Percentiles rank a stretch among this genome's conserved stretches.
phyloP scores from a whole-genome alignment of 2,329 filamentous ascomycete species.

The Epichloe sibirici region DNA sequence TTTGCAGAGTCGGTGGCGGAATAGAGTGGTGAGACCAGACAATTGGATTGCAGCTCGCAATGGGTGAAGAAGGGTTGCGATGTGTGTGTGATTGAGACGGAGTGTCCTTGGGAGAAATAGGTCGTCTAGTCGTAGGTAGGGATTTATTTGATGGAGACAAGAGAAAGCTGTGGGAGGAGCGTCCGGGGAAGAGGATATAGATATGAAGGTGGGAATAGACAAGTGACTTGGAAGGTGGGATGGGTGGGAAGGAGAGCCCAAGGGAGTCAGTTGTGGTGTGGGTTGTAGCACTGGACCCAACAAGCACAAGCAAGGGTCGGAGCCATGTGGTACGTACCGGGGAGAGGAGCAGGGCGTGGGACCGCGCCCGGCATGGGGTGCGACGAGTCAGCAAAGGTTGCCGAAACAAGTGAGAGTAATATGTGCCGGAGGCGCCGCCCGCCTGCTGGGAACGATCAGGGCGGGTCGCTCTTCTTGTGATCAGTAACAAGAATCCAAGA shows the following conservation, averaged over 20 bases:
- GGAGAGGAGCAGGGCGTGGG: not conserved
- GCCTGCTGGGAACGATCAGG: not conserved
- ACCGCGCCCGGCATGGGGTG: not conserved
- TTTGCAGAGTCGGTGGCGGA: no score
- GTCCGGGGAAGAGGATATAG: constrained; percentile 8
- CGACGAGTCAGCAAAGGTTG: not conserved
- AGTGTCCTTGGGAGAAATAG: not conserved
- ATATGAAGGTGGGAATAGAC: constrained; percentile 7
- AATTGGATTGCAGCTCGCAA: not conserved
- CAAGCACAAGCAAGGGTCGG: constrained; percentile 4
- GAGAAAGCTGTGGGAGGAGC: not conserved
- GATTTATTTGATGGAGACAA: not conserved
- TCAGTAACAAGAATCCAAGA: constrained; percentile 2
- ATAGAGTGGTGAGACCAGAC: not conserved
- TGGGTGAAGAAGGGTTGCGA: not conserved
- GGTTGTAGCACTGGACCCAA: not conserved
- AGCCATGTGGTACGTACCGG: constrained; percentile 6
- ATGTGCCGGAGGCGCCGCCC: not conserved
- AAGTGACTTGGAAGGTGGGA: constrained; percentile 7
- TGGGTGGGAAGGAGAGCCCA: constrained; percentile 7
- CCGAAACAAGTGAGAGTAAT: not conserved
- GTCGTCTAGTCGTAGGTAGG: not conserved
- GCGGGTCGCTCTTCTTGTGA: constrained; percentile 2
- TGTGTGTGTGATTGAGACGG: not conserved
- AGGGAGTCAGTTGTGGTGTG: constrained; percentile 5